Evolutionary conservation across 176 grass and related monocot genomes (phyloP), one percentile per base, ranked within the genome.

Genomic region (Pontederia paniculata): DNA sequence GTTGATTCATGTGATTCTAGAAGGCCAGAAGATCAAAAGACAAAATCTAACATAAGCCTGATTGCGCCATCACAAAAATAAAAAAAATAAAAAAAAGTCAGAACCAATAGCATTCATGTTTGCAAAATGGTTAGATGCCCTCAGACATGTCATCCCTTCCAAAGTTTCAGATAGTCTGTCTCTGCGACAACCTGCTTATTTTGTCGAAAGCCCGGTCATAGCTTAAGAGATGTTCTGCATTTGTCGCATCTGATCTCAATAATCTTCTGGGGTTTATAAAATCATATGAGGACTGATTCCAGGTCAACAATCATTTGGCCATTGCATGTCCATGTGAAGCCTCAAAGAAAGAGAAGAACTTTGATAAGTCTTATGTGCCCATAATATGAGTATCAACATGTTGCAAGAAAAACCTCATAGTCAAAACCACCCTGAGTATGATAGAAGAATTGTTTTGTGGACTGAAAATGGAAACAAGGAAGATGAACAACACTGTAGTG

Each of bases 71-170:
- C 64, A 60, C 63, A 82, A 21, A 80, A 75, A 42, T 45, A 80
- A 45, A 95, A 81, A 73, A 85, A 84, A 77, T 71, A 80, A 57
- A 67, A 89, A 80, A 65, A 77, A 78, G 48, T 83, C 78, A 21
- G 76, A 83, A 65, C 70, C 72, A 56, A 88, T 77, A 63, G 89
- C 81, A 73, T 85, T 78, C 52, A 64, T 85, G 70, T 88, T 88
- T 75, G 84, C 84, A 42, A 95, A 82, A 73, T 80, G 89, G 74
- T 71, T 83, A 64, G 84, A 76, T 23, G 73, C 28, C 28, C 28
- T 31, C 28, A 1, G 28, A 37, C 28, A 37, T 37, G 28, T 75
- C 50, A 77, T 77, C n/a, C 83, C 78, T 9, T 75, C 75, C 63
- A 62, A 52, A 62, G 21, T 22, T 77, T 70, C 61, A 21, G 17